Base-by-base conservation (phyloP, 768 basidiomycete genomes). In the Phanerochaete carnosa region DNA sequence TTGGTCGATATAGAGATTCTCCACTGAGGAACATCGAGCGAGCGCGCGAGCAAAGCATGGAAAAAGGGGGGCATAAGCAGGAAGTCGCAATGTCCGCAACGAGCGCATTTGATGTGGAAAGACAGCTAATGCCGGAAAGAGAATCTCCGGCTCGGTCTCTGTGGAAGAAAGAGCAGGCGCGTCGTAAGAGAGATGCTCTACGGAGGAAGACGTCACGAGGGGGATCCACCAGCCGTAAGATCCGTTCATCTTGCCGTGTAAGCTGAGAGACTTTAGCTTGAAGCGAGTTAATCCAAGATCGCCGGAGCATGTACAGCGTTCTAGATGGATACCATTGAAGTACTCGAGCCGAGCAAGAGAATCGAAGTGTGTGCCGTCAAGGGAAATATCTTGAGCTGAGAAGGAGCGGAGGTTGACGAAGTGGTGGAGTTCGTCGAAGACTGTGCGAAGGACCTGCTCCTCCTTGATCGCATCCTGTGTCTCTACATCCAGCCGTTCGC, bases 191-290 rank as follows among this genome's bases (percentile, higher is more conserved):
- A 62, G 51, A 11, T 37, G 57, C 35, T 51, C 32, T 16, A 62
- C 33, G 13, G 56, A 22, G 1, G 55, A 13, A 8, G 50, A 58
- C 25, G 47, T 30, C 1, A 62, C 35, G 9, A 62, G 50, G 6
- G 56, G 57, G 28, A 62, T 62, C 61, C 61, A 62, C 61, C 61
- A 62, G 4, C 61, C 61, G 26, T 33, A 57, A 12, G 61, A 25
- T 3, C 61, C 61, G 12, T 43, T 28, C 50, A 62, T 51, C 45
- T 53, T 56, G n/a, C 61, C 61, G 26, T 54, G 57, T 19, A 62
- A 43, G 12, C 56, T 32, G 9, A 62, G 43, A 19, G 9, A 32
- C 11, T 55, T 56, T 12, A 62, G 26, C n/a, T 37, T 49, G 30
- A 58, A 43, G 6, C 57, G 55, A 2, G 61, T 16, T 5, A 62